Conservation (phyloP, 2,329 filamentous ascomycete genomes). For the Paecilomyces fulvus region DNA sequence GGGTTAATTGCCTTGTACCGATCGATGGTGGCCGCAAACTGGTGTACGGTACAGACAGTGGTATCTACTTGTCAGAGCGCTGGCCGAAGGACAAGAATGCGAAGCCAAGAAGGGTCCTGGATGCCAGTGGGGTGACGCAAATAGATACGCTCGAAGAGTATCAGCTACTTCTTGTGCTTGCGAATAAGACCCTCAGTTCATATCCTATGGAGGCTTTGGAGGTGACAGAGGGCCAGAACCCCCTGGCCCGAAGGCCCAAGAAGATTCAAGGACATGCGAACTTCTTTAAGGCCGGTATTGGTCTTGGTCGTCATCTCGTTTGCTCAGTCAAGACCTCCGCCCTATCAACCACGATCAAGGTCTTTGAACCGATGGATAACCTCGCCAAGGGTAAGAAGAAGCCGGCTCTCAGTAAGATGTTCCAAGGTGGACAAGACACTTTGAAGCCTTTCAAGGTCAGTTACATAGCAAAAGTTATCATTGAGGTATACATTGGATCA, state of each 20-base stretch:
- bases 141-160: slow-evolving; percentile 96
- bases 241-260: slow-evolving; percentile 75
- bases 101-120: slow-evolving; percentile 74
- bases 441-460: slow-evolving; percentile 80
- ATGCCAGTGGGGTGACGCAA: slow-evolving; percentile 81
- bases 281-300: slow-evolving; percentile 97
- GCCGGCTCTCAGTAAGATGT: slow-evolving; percentile 91
- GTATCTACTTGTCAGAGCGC: slow-evolving; percentile 85
- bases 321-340: slow-evolving; percentile 94
- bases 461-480: slow-evolving; percentile 3
- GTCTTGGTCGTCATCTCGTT: slow-evolving; percentile 84
- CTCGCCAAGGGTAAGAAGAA: slow-evolving; percentile 93
- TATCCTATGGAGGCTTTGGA: slow-evolving; percentile 84
- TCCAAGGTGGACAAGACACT: slow-evolving; percentile 86
- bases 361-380: slow-evolving; percentile 96
- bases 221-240: slow-evolving; percentile 62
- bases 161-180: slow-evolving; percentile 78
- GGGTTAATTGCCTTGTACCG: slow-evolving; percentile 90
- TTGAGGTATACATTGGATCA: background rate
- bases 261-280: slow-evolving; percentile 97
- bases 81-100: slow-evolving; percentile 70
- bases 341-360: slow-evolving; percentile 92
- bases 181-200: slow-evolving; percentile 86
- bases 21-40: slow-evolving; percentile 92
- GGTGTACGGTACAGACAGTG: slow-evolving; percentile 87